A percentile compares a stretch with the other conserved stretches of the same genome.
Evolutionary conservation across 2,329 filamentous ascomycete species (phyloP).

Genomic region (Knufia fluminis): DNA sequence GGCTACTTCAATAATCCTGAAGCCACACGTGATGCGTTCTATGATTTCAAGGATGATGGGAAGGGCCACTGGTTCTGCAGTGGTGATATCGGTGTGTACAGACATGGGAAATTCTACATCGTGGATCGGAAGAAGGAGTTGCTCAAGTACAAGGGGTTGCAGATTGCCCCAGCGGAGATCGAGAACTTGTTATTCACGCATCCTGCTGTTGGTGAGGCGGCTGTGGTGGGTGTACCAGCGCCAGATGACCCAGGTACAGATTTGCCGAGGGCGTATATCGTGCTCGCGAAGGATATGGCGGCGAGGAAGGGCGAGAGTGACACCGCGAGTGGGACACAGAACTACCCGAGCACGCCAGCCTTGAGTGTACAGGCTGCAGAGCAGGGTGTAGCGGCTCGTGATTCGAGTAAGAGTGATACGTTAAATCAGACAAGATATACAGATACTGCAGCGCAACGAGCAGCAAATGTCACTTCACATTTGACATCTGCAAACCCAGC

Average conservation of each 20-base stretch:
- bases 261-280: slow-evolving; percentile 35
- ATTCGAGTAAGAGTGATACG: background rate
- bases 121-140: slow-evolving; percentile 67
- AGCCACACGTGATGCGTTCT: slow-evolving; percentile 15
- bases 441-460: background rate
- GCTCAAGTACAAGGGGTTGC: slow-evolving; percentile 50
- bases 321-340: background rate
- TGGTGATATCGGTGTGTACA: slow-evolving; percentile 73
- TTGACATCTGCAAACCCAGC: too few species aligned
- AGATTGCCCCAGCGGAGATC: slow-evolving; percentile 43
- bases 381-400: background rate
- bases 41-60: slow-evolving; percentile 38
- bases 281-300: slow-evolving; percentile 14
- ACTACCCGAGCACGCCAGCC: background rate
- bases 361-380: background rate
- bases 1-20: slow-evolving; percentile 24
- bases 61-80: slow-evolving; percentile 64
- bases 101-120: slow-evolving; percentile 75
- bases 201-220: slow-evolving; percentile 34
- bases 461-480: too few species aligned
- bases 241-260: slow-evolving; percentile 30
- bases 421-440: background rate
- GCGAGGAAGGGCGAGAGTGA: background rate
- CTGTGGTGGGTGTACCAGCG: slow-evolving; percentile 35
- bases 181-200: slow-evolving; percentile 38